Evolutionary conservation across 2,329 filamentous ascomycete genomes (phyloP).

Genomic region (Venturia aucupariae): DNA sequence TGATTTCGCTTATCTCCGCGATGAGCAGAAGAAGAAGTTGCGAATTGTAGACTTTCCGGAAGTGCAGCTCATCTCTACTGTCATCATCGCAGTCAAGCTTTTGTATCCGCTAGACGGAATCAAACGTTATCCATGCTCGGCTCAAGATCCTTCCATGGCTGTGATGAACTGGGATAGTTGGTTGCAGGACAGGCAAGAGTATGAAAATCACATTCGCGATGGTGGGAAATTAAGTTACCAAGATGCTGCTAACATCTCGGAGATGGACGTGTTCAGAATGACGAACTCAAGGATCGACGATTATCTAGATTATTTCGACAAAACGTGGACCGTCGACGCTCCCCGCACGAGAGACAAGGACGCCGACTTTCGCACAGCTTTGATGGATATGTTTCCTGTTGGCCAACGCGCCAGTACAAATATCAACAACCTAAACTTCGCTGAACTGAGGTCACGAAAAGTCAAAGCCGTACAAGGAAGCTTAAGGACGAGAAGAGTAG

Average conservation of each 20-base stretch:
- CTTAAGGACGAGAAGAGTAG: slow-evolving; percentile 30
- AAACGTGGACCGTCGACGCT: slow-evolving; percentile 48
- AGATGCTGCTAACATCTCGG: slow-evolving; percentile 45
- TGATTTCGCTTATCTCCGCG: slow-evolving; percentile 47
- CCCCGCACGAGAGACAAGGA: slow-evolving; percentile 27
- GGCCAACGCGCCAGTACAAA: not conserved
- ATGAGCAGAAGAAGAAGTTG: slow-evolving; percentile 11
- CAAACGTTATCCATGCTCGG: slow-evolving; percentile 40
- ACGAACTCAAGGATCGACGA: slow-evolving; percentile 54
- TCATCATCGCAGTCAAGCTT: slow-evolving; percentile 71
- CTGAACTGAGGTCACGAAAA: slow-evolving; percentile 25
- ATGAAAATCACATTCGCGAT: slow-evolving; percentile 7
- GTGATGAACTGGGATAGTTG: slow-evolving; percentile 65
- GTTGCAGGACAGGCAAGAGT: slow-evolving; percentile 30
- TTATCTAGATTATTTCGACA: slow-evolving; percentile 72
- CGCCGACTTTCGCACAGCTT: slow-evolving; percentile 31
- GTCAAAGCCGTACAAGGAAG: slow-evolving; percentile 35
- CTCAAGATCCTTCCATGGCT: slow-evolving; percentile 49
- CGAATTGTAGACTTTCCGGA: slow-evolving; percentile 51
- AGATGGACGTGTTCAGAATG: slow-evolving; percentile 56
- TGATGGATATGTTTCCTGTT: slow-evolving; percentile 35
- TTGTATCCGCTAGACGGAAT: slow-evolving; percentile 63
- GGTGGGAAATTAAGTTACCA: slow-evolving; percentile 25
- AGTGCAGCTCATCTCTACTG: slow-evolving; percentile 57
- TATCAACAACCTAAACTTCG: slow-evolving; percentile 15